Conservation (phyloP, 2,329 filamentous ascomycete species). For the Hypoxylon sp. region DNA sequence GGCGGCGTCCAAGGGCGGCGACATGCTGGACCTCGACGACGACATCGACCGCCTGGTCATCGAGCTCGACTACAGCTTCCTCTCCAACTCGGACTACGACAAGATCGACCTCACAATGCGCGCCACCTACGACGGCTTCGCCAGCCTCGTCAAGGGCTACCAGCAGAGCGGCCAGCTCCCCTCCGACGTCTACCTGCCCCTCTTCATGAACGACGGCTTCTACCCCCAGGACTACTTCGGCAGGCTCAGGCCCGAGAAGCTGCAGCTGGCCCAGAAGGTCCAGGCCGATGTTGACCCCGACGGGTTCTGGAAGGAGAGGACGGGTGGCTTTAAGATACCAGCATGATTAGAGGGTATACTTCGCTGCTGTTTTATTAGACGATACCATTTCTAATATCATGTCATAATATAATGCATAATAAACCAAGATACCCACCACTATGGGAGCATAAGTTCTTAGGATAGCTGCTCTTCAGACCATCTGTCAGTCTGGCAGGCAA, state of each 20-base stretch:
- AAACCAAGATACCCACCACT: no score
- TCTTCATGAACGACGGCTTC: slow-evolving; percentile 56
- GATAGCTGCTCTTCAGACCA: no score
- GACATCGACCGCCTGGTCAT: slow-evolving; percentile 52
- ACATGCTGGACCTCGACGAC: slow-evolving; percentile 52
- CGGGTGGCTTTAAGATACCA: slow-evolving; percentile 52
- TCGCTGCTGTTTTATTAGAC: no score
- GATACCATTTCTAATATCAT: slow-evolving; percentile 6
- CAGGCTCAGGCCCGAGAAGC: slow-evolving; percentile 47
- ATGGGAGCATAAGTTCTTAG: no score
- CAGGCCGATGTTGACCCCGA: slow-evolving; percentile 49
- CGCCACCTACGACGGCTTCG: slow-evolving; percentile 48
- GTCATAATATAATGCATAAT: no score
- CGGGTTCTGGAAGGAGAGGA: slow-evolving; percentile 50
- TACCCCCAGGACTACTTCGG: slow-evolving; percentile 54
- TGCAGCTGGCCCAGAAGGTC: slow-evolving; percentile 47
- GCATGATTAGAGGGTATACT: slow-evolving; percentile 1
- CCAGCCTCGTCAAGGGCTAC: slow-evolving; percentile 42
- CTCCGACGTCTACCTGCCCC: slow-evolving; percentile 48
- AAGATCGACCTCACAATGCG: slow-evolving; percentile 48
- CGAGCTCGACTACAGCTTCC: slow-evolving; percentile 54
- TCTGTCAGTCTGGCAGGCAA: no score
- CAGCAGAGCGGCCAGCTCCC: slow-evolving; percentile 47
- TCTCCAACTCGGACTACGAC: slow-evolving; percentile 40
- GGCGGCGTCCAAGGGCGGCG: slow-evolving; percentile 46